These are phyloP conservation scores for Pseudogymnoascus sp. DNA, from an alignment of 2,329 filamentous ascomycete species.

Conservation along the genomic window DNA sequence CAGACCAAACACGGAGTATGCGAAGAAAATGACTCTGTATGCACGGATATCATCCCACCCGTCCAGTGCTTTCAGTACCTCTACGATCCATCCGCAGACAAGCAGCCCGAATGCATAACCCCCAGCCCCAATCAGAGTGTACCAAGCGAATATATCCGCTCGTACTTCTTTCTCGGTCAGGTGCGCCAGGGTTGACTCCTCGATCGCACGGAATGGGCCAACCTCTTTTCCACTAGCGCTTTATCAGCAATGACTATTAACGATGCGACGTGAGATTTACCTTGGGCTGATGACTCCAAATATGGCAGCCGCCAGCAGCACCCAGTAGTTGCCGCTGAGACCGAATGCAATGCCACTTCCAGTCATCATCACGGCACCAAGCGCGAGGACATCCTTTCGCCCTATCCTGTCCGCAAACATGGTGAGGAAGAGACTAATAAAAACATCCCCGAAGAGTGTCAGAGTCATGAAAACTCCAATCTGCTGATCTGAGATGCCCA, in stretches of 20 bases:
- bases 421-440: slow-evolving; percentile 50
- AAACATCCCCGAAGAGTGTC: slow-evolving; percentile 50
- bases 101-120: slow-evolving; percentile 54
- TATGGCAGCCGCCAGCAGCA: slow-evolving; percentile 47
- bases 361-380: slow-evolving; percentile 47
- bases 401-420: slow-evolving; percentile 50
- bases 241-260: not conserved
- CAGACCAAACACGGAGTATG: slow-evolving; percentile 47
- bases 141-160: slow-evolving; percentile 54
- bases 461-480: slow-evolving; percentile 59
- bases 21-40: slow-evolving; percentile 48
- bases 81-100: slow-evolving; percentile 50
- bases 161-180: slow-evolving; percentile 38
- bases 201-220: slow-evolving; percentile 52
- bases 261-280: slow-evolving; percentile 24
- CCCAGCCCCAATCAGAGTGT: slow-evolving; percentile 47
- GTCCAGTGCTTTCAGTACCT: slow-evolving; percentile 35
- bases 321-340: slow-evolving; percentile 44
- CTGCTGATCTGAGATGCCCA: slow-evolving; percentile 40
- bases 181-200: slow-evolving; percentile 52
- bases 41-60: slow-evolving; percentile 38
- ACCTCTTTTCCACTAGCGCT: slow-evolving; percentile 49
- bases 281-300: slow-evolving; percentile 53
- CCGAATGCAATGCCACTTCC: slow-evolving; percentile 49
- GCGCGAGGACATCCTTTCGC: slow-evolving; percentile 41